These are phyloP conservation scores for Fomitopsis palustris DNA, from an alignment of 1,284 basidiomycete genomes.

Conservation along the genomic window DNA sequence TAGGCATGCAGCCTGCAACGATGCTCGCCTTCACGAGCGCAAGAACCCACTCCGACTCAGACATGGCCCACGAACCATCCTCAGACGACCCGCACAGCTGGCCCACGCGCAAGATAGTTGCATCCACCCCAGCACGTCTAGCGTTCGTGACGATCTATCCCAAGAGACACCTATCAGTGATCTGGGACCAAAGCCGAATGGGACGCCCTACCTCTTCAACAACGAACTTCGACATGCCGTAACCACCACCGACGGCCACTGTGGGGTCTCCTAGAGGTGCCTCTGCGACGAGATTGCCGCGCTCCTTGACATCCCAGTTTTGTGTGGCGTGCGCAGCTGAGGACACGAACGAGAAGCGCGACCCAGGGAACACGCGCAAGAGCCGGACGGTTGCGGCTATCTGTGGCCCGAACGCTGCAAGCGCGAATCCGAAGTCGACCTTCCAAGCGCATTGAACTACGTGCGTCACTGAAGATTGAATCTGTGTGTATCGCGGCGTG, in stretches of 20 bases:
- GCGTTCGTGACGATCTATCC: constrained; percentile 17
- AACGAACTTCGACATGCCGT: constrained; percentile 26
- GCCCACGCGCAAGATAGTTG: constrained; percentile 36
- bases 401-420: constrained; percentile 21
- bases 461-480: constrained; percentile 12
- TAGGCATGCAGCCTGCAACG: constrained; percentile 25
- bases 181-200: not conserved
- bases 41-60: constrained; percentile 39
- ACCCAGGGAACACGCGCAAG: constrained; percentile 23
- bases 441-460: constrained; percentile 26
- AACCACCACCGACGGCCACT: constrained; percentile 20
- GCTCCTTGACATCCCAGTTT: not conserved
- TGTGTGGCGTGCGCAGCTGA: not conserved
- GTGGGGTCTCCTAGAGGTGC: constrained; percentile 12
- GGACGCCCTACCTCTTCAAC: constrained; percentile 11
- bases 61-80: constrained; percentile 38
- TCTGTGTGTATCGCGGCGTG: constrained; percentile 1
- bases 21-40: constrained; percentile 34
- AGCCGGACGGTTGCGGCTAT: constrained; percentile 19
- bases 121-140: constrained; percentile 18
- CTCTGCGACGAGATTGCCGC: constrained; percentile 5
- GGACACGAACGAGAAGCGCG: constrained; percentile 9
- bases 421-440: constrained; percentile 25
- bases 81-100: constrained; percentile 34
- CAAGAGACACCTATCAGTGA: not conserved